Base-by-base conservation (phyloP, 495 filamentous ascomycete genomes). In the Daldinia bambusicola region DNA sequence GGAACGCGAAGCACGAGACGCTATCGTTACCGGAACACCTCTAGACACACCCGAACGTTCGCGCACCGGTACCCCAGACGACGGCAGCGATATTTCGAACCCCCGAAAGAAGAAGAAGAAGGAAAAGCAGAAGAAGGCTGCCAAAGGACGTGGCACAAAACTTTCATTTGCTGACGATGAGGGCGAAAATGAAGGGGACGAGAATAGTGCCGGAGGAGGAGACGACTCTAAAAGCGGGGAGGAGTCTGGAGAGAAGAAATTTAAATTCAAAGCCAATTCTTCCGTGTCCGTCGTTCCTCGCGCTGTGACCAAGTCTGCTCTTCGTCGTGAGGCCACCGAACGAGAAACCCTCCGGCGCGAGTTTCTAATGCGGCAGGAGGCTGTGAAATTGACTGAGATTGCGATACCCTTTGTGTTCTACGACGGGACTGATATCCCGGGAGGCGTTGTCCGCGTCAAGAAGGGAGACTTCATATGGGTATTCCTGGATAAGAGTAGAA, bases 371-470 rank as follows among this genome's bases (percentile, higher is more conserved):
- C 86, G 95, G 74, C 95, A 98, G 78, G 92, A 96, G 53, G 88
- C 89, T 2, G 90, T 98, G 62, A 97, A 96, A 81, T 88, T 88
- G 37, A 93, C 94, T 26, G 93, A 97, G 75, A 93, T 99, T 20
- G 82, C 90, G 43, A 92, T 99, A 3, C 95, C 95, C 0, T 99
- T 99, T 79, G 93, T 98, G 22, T 98, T 99, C 76, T 98, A 97
- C 79, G 96, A 99, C 65, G 95, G 95, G n/a, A 96, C 93, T 4
- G 95, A 95, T 78, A 94, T 92, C n/a, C 90, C 94, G 1, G 90
- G 92, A 30, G 91, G 96, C 20, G 82, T 85, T 18, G 95, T 89
- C 75, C 88, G 88, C 69, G 88, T 98, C 57, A 98, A 93, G 81
- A 99, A 99, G 75, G 95, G 95, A 0, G 94, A 98, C 70, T 89